These are phyloP conservation scores for Auricularia heimuer DNA, from an alignment of 768 basidiomycete species.

Conservation along the genomic window DNA sequence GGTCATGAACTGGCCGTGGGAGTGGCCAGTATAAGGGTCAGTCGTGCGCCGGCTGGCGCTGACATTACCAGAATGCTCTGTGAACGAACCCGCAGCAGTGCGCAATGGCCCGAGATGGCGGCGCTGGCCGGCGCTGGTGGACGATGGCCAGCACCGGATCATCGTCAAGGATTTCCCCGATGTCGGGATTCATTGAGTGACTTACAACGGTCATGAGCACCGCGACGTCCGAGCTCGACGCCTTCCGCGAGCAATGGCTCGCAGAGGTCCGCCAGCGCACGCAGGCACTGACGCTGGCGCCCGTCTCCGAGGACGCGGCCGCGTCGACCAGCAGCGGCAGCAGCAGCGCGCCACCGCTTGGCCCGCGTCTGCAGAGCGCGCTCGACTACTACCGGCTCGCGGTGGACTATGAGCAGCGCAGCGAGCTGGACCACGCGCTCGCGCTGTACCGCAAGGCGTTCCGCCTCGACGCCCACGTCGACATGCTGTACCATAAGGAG, in stretches of 20 bases:
- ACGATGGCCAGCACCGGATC: too few species aligned
- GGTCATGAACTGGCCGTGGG: too few species aligned
- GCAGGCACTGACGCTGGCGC: not conserved
- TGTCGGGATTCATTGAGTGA: too few species aligned
- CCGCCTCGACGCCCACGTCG: slow-evolving; percentile 65
- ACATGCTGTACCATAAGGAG: slow-evolving; percentile 48
- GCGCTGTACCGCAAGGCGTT: slow-evolving; percentile 72
- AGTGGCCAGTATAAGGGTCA: too few species aligned
- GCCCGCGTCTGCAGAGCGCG: slow-evolving; percentile 35
- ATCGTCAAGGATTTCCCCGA: too few species aligned
- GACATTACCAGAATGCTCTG: too few species aligned
- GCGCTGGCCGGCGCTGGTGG: too few species aligned
- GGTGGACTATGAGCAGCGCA: slow-evolving; percentile 60
- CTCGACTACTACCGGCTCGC: slow-evolving; percentile 61
- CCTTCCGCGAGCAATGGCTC: slow-evolving; percentile 1
- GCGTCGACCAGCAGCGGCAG: not conserved
- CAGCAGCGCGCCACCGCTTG: slow-evolving; percentile 12
- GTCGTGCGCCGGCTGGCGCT: too few species aligned
- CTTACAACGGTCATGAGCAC: too few species aligned
- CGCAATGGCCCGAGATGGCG: too few species aligned
- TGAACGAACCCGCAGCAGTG: too few species aligned
- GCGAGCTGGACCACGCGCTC: slow-evolving; percentile 68
- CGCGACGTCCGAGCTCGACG: not conserved
- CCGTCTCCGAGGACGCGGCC: not conserved
- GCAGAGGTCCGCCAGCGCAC: not conserved